A percentile compares a stretch with the other conserved stretches of the same genome.
Conservation (phyloP, 2,329 filamentous ascomycete genomes). For the Arthrocladium fulminans region DNA sequence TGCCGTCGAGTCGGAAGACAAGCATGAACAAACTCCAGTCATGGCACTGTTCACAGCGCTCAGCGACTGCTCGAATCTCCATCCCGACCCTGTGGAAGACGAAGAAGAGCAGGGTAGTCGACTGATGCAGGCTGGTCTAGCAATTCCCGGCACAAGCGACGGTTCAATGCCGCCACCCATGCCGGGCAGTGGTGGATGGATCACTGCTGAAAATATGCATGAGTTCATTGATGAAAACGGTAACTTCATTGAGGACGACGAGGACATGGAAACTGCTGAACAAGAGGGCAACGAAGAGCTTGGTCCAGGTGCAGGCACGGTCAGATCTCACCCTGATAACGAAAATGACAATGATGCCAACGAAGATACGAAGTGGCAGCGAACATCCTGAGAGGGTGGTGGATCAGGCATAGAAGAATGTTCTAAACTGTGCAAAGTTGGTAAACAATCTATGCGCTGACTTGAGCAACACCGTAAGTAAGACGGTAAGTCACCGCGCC, state of each 20-base stretch:
- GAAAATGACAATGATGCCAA: slow-evolving; percentile 27
- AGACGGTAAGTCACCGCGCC: too few relatives aligned
- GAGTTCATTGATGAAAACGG: slow-evolving; percentile 75
- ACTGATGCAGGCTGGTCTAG: slow-evolving; percentile 32
- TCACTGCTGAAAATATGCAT: slow-evolving; percentile 83
- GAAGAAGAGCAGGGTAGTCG: slow-evolving; percentile 29
- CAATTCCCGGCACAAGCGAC: slow-evolving; percentile 27
- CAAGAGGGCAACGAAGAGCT: slow-evolving; percentile 45
- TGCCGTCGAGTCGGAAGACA: slow-evolving; percentile 24
- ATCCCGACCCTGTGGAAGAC: slow-evolving; percentile 35
- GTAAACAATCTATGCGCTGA: too few relatives aligned
- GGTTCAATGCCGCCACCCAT: slow-evolving; percentile 39
- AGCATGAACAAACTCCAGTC: slow-evolving; percentile 30
- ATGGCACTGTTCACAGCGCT: slow-evolving; percentile 37
- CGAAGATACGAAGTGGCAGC: slow-evolving; percentile 45
- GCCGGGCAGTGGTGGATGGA: slow-evolving; percentile 43
- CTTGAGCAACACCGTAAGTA: too few relatives aligned
- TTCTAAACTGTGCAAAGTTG: too few relatives aligned
- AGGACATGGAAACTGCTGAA: slow-evolving; percentile 42
- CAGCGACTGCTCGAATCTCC: slow-evolving; percentile 41
- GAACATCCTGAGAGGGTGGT: slow-evolving; percentile 38
- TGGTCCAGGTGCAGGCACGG: slow-evolving; percentile 34
- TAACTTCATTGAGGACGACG: slow-evolving; percentile 58
- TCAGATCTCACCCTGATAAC: slow-evolving; percentile 29
- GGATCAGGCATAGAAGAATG: too few relatives aligned